Evolutionary conservation across 2,329 filamentous ascomycete genomes (phyloP).

Genomic region (Elsinoe perseae): DNA sequence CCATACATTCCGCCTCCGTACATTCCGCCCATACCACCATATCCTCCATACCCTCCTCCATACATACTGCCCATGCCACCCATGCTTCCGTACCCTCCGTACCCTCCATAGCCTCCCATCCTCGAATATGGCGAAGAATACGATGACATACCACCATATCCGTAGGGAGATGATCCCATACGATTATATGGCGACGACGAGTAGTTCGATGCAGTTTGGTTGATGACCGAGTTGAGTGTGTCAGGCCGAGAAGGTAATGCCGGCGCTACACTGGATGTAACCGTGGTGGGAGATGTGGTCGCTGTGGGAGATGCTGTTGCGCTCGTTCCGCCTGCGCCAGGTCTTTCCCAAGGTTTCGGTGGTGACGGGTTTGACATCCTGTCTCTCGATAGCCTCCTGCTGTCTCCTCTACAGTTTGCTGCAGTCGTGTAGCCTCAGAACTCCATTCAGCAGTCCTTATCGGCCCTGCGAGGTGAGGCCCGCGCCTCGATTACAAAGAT

Average conservation of each 20-base stretch:
- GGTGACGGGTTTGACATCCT: constrained; percentile 51
- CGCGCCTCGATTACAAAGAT: constrained; percentile 1
- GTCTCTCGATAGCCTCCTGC: not conserved
- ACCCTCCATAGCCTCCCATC: constrained; percentile 32
- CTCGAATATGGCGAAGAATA: constrained; percentile 51
- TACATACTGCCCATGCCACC: constrained; percentile 41
- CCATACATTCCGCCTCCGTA: constrained; percentile 33
- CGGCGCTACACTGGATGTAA: constrained; percentile 43
- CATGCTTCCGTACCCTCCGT: constrained; percentile 42
- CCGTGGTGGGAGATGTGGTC: constrained; percentile 32
- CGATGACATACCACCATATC: constrained; percentile 36
- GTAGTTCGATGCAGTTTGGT: constrained; percentile 80
- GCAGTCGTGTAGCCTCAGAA: not conserved
- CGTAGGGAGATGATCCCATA: constrained; percentile 48
- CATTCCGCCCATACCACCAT: constrained; percentile 23
- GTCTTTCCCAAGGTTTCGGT: constrained; percentile 94
- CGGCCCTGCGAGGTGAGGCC: not conserved
- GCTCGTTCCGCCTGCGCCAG: constrained; percentile 45
- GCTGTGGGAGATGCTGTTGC: constrained; percentile 36
- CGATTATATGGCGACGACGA: constrained; percentile 37
- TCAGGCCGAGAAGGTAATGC: constrained; percentile 73
- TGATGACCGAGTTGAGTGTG: constrained; percentile 69
- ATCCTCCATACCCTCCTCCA: constrained; percentile 29
- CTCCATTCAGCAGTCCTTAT: not conserved
- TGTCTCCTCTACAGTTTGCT: not conserved